phyloP scores from a whole-genome alignment of 1,139 yeast genomes.

The Taiozyma sp. region DNA sequence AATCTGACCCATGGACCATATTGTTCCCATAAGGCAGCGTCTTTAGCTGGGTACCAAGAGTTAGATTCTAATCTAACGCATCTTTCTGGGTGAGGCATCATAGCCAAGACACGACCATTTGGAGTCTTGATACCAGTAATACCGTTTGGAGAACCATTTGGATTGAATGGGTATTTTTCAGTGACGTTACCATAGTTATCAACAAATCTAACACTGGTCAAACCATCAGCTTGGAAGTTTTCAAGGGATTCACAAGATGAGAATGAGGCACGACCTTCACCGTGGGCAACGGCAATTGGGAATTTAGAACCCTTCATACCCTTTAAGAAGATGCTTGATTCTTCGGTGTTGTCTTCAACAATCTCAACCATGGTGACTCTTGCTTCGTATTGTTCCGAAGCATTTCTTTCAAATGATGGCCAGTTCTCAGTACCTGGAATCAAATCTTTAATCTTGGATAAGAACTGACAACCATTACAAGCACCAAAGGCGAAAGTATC shows the following conservation, averaged over 20 bases:
- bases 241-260: conserved; percentile 34
- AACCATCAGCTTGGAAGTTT: conserved; percentile 43
- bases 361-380: conserved; percentile 90
- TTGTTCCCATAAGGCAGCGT: conserved; percentile 59
- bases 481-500: conserved; percentile 99
- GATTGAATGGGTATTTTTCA: conserved; percentile 85
- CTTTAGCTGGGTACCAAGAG: conserved; percentile 82
- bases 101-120: conserved; percentile 92
- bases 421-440: conserved; percentile 95
- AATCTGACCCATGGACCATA: conserved; percentile 95
- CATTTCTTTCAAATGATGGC: conserved; percentile 94
- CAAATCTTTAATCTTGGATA: conserved; percentile 79
- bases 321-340: conserved; percentile 70
- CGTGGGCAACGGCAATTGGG: conserved; percentile 98
- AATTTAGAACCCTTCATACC: conserved; percentile 90
- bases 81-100: conserved; percentile 99
- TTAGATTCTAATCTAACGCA: conserved; percentile 82
- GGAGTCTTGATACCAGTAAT: conserved; percentile 89
- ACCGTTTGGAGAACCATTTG: conserved; percentile 93
- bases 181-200: conserved; percentile 89
- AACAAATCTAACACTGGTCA: conserved; percentile 70
- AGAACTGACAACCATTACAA: conserved; percentile 98
- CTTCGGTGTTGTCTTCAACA: conserved; percentile 41
- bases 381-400: conserved; percentile 94
- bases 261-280: conserved; percentile 93